A percentile compares a stretch with the other conserved stretches of the same genome.
Evolutionary conservation across 164 flowering plant genomes (phyloP).

Genomic region (Chimonanthus praecox): DNA sequence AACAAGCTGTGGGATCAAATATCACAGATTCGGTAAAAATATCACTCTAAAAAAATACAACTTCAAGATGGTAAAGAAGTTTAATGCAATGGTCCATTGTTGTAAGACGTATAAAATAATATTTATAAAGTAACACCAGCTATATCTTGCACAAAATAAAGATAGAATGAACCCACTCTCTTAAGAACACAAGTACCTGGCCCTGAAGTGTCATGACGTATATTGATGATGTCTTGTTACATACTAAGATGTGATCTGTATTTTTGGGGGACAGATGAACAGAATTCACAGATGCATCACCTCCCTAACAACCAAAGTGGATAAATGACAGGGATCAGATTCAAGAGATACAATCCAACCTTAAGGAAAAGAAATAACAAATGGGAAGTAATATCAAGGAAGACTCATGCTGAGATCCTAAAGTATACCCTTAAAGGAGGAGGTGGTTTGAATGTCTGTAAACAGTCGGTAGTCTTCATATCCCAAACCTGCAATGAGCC

Average conservation of each 20-base stretch:
- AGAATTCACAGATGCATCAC: slow-evolving; percentile 96
- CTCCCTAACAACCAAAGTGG: slow-evolving; percentile 53
- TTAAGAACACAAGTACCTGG: slow-evolving; percentile 49
- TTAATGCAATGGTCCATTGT: too few species aligned
- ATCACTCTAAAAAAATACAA: too few species aligned
- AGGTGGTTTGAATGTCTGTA: slow-evolving; percentile 96
- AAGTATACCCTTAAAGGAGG: slow-evolving; percentile 82
- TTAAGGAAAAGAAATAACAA: neutral
- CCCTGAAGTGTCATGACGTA: slow-evolving; percentile 98
- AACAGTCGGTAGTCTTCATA: slow-evolving; percentile 78
- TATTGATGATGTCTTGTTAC: slow-evolving; percentile 93
- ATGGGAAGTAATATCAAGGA: neutral
- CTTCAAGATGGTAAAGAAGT: too few species aligned
- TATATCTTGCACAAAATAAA: neutral
- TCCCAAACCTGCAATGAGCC: slow-evolving; percentile 82
- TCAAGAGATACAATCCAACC: neutral
- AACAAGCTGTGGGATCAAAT: too few species aligned
- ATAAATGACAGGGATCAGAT: slow-evolving; percentile 3
- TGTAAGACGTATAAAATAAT: neutral
- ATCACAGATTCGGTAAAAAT: too few species aligned
- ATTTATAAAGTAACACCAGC: neutral
- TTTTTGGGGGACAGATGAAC: slow-evolving; percentile 92
- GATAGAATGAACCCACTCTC: neutral
- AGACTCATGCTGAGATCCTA: neutral
- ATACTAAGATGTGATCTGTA: slow-evolving; percentile 83